These are phyloP conservation scores for Camellia oleifera DNA, from an alignment of 179 eudicot genomes.

Conservation along the genomic window DNA sequence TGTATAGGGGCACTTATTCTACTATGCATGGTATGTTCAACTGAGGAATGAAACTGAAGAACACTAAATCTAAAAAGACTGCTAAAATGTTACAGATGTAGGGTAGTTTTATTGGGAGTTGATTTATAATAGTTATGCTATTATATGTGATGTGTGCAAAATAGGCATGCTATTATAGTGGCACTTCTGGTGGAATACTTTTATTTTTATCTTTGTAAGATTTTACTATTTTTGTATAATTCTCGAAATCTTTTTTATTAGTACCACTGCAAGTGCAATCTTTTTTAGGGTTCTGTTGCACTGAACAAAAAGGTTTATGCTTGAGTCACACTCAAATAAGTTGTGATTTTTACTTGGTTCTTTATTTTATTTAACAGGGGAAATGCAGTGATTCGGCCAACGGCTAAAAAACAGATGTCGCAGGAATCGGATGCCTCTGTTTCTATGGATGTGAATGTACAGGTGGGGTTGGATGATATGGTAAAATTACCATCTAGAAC, in stretches of 20 bases:
- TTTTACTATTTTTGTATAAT: too few species aligned
- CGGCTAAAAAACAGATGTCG: slow-evolving; percentile 50
- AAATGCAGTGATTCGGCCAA: slow-evolving; percentile 68
- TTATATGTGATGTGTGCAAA: not conserved
- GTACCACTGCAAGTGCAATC: not conserved
- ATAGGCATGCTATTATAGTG: not conserved
- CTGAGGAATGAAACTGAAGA: too few species aligned
- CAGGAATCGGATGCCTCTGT: slow-evolving; percentile 41
- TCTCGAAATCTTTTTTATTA: not conserved
- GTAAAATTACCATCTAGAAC: slow-evolving; percentile 32
- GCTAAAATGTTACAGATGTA: too few species aligned
- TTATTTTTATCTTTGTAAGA: too few species aligned
- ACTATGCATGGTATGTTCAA: too few species aligned
- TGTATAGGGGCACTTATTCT: too few species aligned
- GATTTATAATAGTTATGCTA: not conserved
- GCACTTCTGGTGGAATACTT: not conserved
- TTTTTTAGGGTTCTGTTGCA: not conserved
- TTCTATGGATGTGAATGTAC: slow-evolving; percentile 41
- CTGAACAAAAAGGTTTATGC: not conserved
- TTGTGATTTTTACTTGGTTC: not conserved
- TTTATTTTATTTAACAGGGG: too few species aligned
- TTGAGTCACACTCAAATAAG: not conserved
- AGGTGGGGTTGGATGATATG: slow-evolving; percentile 21
- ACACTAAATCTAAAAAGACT: too few species aligned
- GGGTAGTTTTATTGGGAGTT: not conserved